Evolutionary conservation across 225 moss, liverwort and hornwort species (phyloP).

Genomic region (Neckera pumila): DNA sequence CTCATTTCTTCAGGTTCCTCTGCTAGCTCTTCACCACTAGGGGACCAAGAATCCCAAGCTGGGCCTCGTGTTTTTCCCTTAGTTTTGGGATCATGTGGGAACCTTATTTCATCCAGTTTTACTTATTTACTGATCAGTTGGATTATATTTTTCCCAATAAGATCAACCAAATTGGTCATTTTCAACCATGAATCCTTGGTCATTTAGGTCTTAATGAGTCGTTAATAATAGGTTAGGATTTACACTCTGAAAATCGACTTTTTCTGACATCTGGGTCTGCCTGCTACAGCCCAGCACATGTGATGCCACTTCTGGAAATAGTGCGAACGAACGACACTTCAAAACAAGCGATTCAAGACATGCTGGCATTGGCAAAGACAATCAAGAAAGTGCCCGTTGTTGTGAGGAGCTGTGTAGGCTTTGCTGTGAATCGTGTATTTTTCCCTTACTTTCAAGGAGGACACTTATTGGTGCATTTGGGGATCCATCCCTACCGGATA

Average conservation of each 20-base stretch:
- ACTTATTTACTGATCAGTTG: not conserved
- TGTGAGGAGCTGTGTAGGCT: constrained; percentile 64
- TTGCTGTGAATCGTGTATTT: constrained; percentile 83
- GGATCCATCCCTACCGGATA: constrained; percentile 71
- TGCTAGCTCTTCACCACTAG: not conserved
- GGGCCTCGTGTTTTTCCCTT: not conserved
- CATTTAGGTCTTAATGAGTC: not conserved
- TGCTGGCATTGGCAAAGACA: constrained; percentile 50
- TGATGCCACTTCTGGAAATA: constrained; percentile 85
- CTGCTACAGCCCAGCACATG: constrained; percentile 70
- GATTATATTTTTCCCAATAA: not conserved
- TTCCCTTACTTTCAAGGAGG: constrained; percentile 57
- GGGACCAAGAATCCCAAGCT: not conserved
- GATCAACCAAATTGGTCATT: not conserved
- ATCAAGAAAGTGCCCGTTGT: constrained; percentile 71
- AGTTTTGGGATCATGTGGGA: not conserved
- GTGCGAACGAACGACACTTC: constrained; percentile 66
- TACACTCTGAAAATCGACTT: not conserved
- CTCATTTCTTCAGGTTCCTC: constrained; percentile 81
- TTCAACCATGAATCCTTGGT: not conserved
- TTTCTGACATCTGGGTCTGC: not conserved
- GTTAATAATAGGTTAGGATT: not conserved
- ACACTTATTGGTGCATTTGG: constrained; percentile 49
- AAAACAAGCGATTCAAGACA: constrained; percentile 62
- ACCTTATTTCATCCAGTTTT: not conserved